A percentile compares a stretch with the other conserved stretches of the same genome.
Evolutionary conservation across 257 asterid genomes (phyloP).

Genomic region (Phtheirospermum japonicum): DNA sequence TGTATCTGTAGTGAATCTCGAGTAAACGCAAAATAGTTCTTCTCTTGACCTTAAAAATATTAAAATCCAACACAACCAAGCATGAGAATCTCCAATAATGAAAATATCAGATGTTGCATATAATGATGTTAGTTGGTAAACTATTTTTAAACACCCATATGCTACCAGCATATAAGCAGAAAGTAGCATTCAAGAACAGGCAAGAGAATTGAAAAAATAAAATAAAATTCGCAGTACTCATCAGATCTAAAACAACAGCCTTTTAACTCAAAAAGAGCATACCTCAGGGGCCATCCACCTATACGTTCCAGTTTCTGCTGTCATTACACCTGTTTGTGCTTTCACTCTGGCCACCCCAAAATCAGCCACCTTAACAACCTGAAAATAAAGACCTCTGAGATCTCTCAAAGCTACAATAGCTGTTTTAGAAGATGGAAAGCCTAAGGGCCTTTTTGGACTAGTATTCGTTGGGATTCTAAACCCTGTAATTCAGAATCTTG

Average conservation of each 20-base stretch:
- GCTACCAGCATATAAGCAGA: neutral
- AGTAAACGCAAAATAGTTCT: neutral
- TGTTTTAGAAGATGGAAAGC: constrained; percentile 19
- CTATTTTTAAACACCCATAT: neutral
- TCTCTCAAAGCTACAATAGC: constrained; percentile 22
- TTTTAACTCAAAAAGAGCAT: constrained; percentile 15
- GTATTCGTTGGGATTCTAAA: too few relatives aligned
- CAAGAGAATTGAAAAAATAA: neutral
- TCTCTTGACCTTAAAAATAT: neutral
- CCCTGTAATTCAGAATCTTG: too few relatives aligned
- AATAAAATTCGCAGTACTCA: constrained; percentile 5
- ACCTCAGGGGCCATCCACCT: constrained; percentile 99
- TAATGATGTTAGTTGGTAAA: constrained; percentile 4
- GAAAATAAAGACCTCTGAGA: constrained; percentile 24
- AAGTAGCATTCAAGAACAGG: neutral
- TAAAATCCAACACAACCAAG: constrained; percentile 7
- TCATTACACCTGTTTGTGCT: constrained; percentile 96
- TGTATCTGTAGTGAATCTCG: neutral
- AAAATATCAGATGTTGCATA: neutral
- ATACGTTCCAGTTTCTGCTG: constrained; percentile 98
- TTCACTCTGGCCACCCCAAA: constrained; percentile 98
- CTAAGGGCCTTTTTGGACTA: too few relatives aligned
- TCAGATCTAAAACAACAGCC: constrained; percentile 2
- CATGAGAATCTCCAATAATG: constrained; percentile 5
- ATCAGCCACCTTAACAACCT: constrained; percentile 99